Percentiles rank a stretch among this genome's conserved stretches.
phyloP scores from a whole-genome alignment of 345 rosid genomes.

The Pistacia integerrima region DNA sequence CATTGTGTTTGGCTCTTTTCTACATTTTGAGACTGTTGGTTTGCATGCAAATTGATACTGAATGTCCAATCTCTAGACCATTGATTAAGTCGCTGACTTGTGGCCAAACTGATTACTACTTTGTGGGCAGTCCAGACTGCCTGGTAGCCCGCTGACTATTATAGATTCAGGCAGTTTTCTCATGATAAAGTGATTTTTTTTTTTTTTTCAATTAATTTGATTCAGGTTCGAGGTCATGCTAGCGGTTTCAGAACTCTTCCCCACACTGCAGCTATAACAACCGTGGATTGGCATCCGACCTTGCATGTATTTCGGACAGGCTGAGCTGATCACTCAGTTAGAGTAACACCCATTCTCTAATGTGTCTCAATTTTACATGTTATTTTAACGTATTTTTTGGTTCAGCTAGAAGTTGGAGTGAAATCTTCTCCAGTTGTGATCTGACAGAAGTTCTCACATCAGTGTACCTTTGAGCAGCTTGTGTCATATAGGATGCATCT shows the following conservation, averaged over 20 bases:
- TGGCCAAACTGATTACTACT: too few species aligned
- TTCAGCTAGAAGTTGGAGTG: background rate
- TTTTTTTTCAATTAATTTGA: background rate
- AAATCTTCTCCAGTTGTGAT: background rate
- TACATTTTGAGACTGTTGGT: too few species aligned
- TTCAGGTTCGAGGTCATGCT: slow-evolving; percentile 52
- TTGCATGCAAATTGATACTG: too few species aligned
- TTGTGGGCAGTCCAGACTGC: background rate
- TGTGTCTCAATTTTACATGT: background rate
- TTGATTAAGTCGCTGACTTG: too few species aligned
- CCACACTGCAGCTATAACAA: slow-evolving; percentile 57
- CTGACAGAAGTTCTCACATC: background rate
- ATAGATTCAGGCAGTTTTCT: background rate
- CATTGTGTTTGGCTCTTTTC: too few species aligned
- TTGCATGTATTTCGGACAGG: slow-evolving; percentile 72
- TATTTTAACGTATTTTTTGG: background rate
- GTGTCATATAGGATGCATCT: background rate
- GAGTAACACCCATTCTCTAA: slow-evolving; percentile 53
- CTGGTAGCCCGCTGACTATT: background rate
- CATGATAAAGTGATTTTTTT: background rate
- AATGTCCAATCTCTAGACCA: too few species aligned
- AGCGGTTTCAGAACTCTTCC: slow-evolving; percentile 61
- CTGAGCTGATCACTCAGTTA: slow-evolving; percentile 67
- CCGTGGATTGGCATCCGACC: slow-evolving; percentile 80
- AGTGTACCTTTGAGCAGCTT: background rate